Base-by-base conservation (phyloP, 2,329 filamentous ascomycete species). In the Pseudopyrenochaeta lycopersici region DNA sequence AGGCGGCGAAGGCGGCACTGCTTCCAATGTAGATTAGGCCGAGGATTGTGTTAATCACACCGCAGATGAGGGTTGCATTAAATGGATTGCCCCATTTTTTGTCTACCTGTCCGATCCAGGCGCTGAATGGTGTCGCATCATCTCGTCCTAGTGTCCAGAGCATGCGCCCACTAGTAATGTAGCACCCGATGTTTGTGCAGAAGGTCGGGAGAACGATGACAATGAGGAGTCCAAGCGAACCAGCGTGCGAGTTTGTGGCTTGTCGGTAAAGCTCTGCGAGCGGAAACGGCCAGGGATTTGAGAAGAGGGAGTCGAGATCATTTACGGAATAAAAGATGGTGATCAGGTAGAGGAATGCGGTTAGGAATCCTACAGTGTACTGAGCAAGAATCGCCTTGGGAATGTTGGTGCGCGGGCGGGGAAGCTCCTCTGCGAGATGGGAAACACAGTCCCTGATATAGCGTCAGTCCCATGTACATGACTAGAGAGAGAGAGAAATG, bases 21-120 rank as follows among this genome's bases (percentile, higher is more conserved):
- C 80, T 86, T n/a, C 84, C 88, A 1, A 90, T 81, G 59, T 89
- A 90, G 39, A 90, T 86, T 36, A 79, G 80, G 0, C 86, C 87
- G 0, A 90, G 77, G 2, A 87, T 68, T 0, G 85, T 85, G 20
- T 82, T 81, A 48, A 82, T 72, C 35, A 75, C 56, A 3, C 78
- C 74, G 76, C 81, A 83, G 7, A 79, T 75, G 1, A 88, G 50
- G 0, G 84, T 86, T 0, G 85, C 82, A 56, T 84, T 82, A 56
- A 85, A 80, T 0, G 86, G 85, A 50, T 82, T 83, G 10, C 80
- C 75, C 56, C 78, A 79, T 0, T 61, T 73, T 0, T 75, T 59
- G 67, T 76, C 63, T 62, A 91, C 79, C 2, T 76, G 66, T 2
- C 79, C 76, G 31, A 87, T 73, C 61, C 76, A 82, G 2, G 60